Evolutionary conservation across 2,329 filamentous ascomycete species (phyloP).

Genomic region (Sporothrix curviconia): DNA sequence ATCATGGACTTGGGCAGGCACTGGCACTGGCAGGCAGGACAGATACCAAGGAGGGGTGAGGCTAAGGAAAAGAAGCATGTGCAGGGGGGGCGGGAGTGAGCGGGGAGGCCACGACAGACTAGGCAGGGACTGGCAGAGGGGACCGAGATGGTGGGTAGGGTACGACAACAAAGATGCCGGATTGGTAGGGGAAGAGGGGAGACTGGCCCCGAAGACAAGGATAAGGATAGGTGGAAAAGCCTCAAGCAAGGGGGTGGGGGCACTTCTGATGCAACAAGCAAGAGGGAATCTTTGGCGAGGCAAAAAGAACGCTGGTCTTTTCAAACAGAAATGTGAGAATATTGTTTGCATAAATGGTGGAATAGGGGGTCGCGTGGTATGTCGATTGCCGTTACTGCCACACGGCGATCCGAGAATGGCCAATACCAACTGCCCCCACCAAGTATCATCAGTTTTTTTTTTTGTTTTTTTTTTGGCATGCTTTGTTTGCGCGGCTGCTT

Average conservation of each 20-base stretch:
- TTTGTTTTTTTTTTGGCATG: not conserved
- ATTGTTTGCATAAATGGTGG: not conserved
- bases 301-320: conserved; percentile 3
- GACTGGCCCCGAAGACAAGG: conserved; percentile 6
- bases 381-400: conserved; percentile 2
- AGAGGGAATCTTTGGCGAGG: not conserved
- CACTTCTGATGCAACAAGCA: not conserved
- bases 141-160: conserved; percentile 1
- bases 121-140: conserved; percentile 4
- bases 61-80: not conserved
- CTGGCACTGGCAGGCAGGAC: not conserved
- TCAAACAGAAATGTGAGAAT: not conserved
- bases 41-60: not conserved
- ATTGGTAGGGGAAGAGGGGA: not conserved
- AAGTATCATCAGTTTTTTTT: not conserved
- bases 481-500: conserved; percentile 3
- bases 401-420: not conserved
- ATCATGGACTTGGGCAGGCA: no score
- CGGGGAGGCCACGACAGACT: conserved; percentile 3
- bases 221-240: not conserved
- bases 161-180: not conserved
- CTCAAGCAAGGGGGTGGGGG: conserved; percentile 1
- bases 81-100: conserved; percentile 9
- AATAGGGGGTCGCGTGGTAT: not conserved
- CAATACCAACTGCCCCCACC: not conserved